These are phyloP conservation scores for Solanum verrucosum DNA, from an alignment of 257 asterid genomes.

Conservation along the genomic window DNA sequence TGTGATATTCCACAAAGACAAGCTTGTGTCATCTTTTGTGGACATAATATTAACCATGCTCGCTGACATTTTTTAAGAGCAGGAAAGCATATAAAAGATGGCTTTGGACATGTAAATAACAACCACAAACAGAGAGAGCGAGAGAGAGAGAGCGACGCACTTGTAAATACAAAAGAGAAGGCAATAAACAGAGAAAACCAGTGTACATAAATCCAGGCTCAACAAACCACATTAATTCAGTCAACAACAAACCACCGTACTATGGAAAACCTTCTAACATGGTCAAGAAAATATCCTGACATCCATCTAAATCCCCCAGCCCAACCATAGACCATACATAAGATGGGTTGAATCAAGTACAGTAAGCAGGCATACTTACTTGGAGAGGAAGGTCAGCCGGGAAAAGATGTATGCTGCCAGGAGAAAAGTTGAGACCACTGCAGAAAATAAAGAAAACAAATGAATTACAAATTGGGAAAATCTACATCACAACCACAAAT, in stretches of 20 bases:
- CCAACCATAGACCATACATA: neutral
- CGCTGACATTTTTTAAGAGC: neutral
- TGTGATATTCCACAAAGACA: neutral
- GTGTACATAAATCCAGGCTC: neutral
- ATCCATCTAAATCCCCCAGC: neutral
- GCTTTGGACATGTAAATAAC: neutral
- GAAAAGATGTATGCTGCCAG: slow-evolving; percentile 59
- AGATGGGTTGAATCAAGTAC: neutral
- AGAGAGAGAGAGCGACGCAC: neutral
- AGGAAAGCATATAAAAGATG: neutral
- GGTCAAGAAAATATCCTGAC: neutral
- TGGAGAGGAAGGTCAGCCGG: slow-evolving; percentile 43
- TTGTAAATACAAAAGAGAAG: neutral
- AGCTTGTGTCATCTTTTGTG: neutral
- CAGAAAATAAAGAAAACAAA: neutral
- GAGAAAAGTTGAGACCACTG: slow-evolving; percentile 61
- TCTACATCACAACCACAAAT: neutral
- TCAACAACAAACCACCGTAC: neutral
- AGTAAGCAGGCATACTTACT: slow-evolving; percentile 31
- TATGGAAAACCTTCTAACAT: neutral
- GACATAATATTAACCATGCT: neutral
- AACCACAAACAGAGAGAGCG: neutral
- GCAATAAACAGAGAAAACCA: neutral
- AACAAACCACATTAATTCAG: neutral
- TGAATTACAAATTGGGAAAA: neutral